Evolutionary conservation across 1,284 basidiomycete genomes (phyloP).

Genomic region (Phylloporus gajari): DNA sequence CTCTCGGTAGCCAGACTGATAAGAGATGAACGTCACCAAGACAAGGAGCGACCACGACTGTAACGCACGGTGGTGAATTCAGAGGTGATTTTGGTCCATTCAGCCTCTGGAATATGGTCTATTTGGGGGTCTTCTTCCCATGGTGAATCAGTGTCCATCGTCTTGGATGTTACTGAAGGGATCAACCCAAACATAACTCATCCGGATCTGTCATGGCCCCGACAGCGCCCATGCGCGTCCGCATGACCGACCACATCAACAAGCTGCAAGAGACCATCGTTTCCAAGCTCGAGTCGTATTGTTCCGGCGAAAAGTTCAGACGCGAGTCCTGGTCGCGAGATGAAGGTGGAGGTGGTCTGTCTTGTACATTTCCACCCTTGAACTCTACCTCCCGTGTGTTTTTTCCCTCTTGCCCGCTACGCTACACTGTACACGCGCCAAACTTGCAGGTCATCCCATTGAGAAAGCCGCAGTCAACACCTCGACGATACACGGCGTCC

Average conservation of each 20-base stretch:
- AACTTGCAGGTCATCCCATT: conserved; percentile 62
- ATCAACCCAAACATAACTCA: neutral
- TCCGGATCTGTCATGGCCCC: neutral
- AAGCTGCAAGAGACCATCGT: conserved; percentile 87
- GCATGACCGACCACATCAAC: conserved; percentile 65
- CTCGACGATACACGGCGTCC: conserved; percentile 87
- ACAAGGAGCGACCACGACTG: conserved; percentile 9
- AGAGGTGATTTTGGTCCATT: conserved; percentile 72
- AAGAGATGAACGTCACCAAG: conserved; percentile 10
- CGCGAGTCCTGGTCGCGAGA: conserved; percentile 87
- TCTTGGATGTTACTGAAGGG: neutral
- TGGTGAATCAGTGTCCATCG: conserved; percentile 61
- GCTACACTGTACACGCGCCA: no score
- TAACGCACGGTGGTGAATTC: conserved; percentile 71
- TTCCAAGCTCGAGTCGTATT: conserved; percentile 77
- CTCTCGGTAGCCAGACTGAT: conserved; percentile 85
- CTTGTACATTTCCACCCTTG: conserved; percentile 84
- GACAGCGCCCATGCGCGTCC: conserved; percentile 26
- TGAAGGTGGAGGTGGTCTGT: conserved; percentile 86
- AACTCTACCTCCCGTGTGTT: conserved; percentile 9
- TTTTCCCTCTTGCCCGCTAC: neutral
- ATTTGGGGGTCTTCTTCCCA: conserved; percentile 61
- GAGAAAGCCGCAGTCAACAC: conserved; percentile 97
- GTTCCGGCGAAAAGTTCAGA: conserved; percentile 78
- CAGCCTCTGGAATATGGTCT: conserved; percentile 52